Percentiles rank a stretch among this genome's conserved stretches.
Conservation (phyloP, 495 filamentous ascomycete genomes). For the Hypoxylon subgilvum region DNA sequence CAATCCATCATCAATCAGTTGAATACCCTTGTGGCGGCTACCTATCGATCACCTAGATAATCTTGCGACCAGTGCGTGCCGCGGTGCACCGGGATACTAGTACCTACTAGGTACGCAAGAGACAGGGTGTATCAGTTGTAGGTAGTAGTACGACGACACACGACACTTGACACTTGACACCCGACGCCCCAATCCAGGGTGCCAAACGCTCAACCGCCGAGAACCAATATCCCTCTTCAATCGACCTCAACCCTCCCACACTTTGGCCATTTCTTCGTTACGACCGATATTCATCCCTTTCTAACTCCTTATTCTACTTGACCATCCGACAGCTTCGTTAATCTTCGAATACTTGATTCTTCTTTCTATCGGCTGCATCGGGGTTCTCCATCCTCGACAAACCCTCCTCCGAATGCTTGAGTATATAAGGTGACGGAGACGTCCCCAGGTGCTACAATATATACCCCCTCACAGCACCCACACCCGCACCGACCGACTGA, state of each 20-base stretch:
- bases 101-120: not conserved
- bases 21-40: no score
- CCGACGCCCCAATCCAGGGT: slow-evolving; percentile 5
- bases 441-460: slow-evolving; percentile 34
- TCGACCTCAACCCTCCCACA: slow-evolving; percentile 15
- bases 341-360: slow-evolving; percentile 3
- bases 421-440: slow-evolving; percentile 39
- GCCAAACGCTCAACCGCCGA: not conserved
- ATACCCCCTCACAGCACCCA: slow-evolving; percentile 16
- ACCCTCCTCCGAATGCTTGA: slow-evolving; percentile 40
- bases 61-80: slow-evolving; percentile 21
- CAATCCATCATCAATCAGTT: not conserved
- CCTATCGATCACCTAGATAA: not conserved
- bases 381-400: slow-evolving; percentile 39
- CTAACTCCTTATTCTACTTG: slow-evolving; percentile 11
- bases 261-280: slow-evolving; percentile 14
- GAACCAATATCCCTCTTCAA: slow-evolving; percentile 32
- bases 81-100: not conserved
- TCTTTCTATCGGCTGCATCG: slow-evolving; percentile 25
- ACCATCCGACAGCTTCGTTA: not conserved
- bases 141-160: slow-evolving; percentile 31
- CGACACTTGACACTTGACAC: slow-evolving; percentile 23
- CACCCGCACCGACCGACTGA: slow-evolving; percentile 13
- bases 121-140: slow-evolving; percentile 8
- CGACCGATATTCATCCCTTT: slow-evolving; percentile 11